Percentiles rank a stretch among this genome's conserved stretches.
Evolutionary conservation across 495 filamentous ascomycete species (phyloP).

Genomic region (Lindgomyces ingoldianus): DNA sequence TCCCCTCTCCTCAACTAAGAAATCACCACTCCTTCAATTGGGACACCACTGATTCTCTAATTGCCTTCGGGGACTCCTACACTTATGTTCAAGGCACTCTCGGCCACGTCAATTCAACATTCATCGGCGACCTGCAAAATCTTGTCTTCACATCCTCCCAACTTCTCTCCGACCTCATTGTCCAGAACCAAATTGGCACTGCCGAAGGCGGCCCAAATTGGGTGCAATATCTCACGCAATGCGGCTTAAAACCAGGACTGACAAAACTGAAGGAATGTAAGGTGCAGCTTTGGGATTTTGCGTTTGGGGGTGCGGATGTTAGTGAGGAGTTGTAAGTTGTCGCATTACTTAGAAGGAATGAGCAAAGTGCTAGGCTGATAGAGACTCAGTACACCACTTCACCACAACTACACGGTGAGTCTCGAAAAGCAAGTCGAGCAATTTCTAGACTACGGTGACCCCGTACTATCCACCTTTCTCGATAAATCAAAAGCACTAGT

Average conservation of each 20-base stretch:
- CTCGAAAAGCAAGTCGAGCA: conserved; percentile 8
- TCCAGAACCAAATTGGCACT: conserved; percentile 54
- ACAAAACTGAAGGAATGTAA: conserved; percentile 47
- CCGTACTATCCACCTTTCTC: neutral
- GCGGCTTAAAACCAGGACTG: conserved; percentile 45
- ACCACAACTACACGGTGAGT: conserved; percentile 52
- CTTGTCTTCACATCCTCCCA: conserved; percentile 46
- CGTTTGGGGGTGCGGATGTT: conserved; percentile 57
- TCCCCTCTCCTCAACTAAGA: no score
- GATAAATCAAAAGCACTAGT: conserved; percentile 9
- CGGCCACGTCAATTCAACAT: conserved; percentile 53
- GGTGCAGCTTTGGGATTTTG: conserved; percentile 58
- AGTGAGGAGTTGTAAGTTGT: conserved; percentile 38
- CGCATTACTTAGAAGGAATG: neutral
- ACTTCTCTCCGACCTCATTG: conserved; percentile 52
- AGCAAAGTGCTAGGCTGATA: no score
- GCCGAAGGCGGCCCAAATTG: conserved; percentile 56
- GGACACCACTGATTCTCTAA: no score
- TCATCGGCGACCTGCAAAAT: conserved; percentile 52
- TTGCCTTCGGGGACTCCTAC: conserved; percentile 60
- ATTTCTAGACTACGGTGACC: conserved; percentile 13
- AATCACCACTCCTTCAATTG: no score
- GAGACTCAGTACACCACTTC: conserved; percentile 43
- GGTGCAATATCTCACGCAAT: conserved; percentile 54
- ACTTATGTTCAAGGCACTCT: conserved; percentile 56